Base-by-base conservation (phyloP, 2,329 filamentous ascomycete species). In the Aquanectria penicillioides region DNA sequence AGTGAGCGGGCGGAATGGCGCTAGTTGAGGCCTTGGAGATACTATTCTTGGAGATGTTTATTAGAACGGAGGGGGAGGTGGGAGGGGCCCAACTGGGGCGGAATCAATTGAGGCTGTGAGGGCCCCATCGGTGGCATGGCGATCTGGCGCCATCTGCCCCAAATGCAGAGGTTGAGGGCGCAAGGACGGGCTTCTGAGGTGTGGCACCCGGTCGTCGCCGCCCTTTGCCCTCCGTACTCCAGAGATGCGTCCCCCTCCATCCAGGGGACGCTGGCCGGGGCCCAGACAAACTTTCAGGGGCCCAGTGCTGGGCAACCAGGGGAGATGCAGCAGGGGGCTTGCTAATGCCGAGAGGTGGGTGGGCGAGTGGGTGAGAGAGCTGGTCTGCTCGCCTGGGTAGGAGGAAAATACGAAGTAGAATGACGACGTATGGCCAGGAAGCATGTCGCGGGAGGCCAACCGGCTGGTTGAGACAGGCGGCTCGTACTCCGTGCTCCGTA, bases 101-200 rank as follows among this genome's bases (percentile, higher is more conserved):
- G 59, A 47, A 62, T 59, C 57, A 62, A 69, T 60, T 69, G 67
- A 68, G 67, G 67, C 67, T 69, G 67, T 69, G 67, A 66, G 25
- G 46, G 28, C 56, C 43, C 48, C 61, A 64, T 63, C 63, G 51
- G 62, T 57, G 63, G 64, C 48, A 60, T 68, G 59, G 66, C 57
- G 65, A 69, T 69, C 66, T 66, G 51, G 52, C 62, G 52, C 60
- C 53, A 64, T 62, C 44, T 54, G 29, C 22, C 29, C 54, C 23
- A 49, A 36, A 37, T 33, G 34, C 43, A 47, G 52, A 40, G 18
- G 25, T 43, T 23, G 33, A 52, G 37, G 28, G 29, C 49, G 29
- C 38, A n/a, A n/a, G n/a, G n/a, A n/a, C n/a, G n/a, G n/a, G n/a
- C n/a, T n/a, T n/a, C n/a, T n/a, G n/a, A n/a, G n/a, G n/a, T n/a